Evolutionary conservation across 2,329 filamentous ascomycete genomes (phyloP), one percentile per base, ranked within the genome.

Genomic region (Aspergillus fischeri): DNA sequence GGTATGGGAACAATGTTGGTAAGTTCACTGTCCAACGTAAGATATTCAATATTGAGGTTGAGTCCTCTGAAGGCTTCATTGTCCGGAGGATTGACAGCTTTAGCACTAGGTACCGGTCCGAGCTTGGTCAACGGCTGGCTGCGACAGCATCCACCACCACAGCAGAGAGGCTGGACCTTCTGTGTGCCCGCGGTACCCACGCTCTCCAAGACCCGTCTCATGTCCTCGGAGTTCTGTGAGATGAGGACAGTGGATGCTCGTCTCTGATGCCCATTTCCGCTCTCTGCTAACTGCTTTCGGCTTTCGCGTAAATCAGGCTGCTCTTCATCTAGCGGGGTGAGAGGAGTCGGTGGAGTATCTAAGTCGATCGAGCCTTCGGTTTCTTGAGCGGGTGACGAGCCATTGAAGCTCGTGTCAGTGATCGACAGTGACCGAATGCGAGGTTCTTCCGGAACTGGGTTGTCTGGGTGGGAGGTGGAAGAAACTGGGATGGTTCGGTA

Each of bases 51-150:
- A 66, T 88, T 89, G 64, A 97, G 82, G 53, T 86, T 81, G 51
- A 99, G 81, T 59, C 88, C 90, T 55, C 85, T 83, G 77, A 90
- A 99, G 17, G 94, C 94, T 58, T 88, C 83, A 67, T 96, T 97
- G 72, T 94, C 86, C 1, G 93, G 92, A 2, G 80, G 71, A 38
- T 76, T 73, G 53, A 87, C 77, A 3, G 82, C 80, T 45, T 78
- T 73, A 44, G 76, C 70, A 7, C 76, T 70, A 4, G 75, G 77
- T 25, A 70, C 63, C 24, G 74, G 71, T 8, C 70, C 66, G 57
- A 81, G 73, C 6, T 79, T 72, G 42, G 77, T 77, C 65, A 86
- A 67, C 32, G 80, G 80, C 67, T 85, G 79, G 57, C 84, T 75
- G 68, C 84, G 80, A 70, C 85, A 87, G 71, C 85, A 87, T 56